These are phyloP conservation scores for Cyberlindnera galapagoensis DNA, from an alignment of 805 yeast species.

Conservation along the genomic window DNA sequence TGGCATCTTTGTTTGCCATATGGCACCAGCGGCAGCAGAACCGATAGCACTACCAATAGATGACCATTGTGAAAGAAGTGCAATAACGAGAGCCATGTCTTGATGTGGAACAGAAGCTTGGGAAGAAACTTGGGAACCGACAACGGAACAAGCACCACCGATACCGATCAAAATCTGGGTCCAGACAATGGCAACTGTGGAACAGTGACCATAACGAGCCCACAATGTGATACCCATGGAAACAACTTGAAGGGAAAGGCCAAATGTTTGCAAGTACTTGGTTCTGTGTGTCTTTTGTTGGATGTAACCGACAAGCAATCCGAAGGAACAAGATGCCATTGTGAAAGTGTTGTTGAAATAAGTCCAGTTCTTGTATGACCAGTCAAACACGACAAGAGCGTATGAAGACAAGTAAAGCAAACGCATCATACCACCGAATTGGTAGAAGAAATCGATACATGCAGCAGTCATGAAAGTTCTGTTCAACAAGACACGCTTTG, in stretches of 20 bases:
- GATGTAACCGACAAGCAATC: slow-evolving; percentile 30
- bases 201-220: slow-evolving; percentile 20
- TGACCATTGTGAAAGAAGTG: slow-evolving; percentile 29
- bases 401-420: slow-evolving; percentile 30
- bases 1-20: slow-evolving; percentile 30
- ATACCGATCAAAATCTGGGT: slow-evolving; percentile 31
- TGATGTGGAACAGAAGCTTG: slow-evolving; percentile 38
- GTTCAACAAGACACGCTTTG: slow-evolving; percentile 30
- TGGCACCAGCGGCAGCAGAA: slow-evolving; percentile 33
- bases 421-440: slow-evolving; percentile 26
- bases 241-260: slow-evolving; percentile 28
- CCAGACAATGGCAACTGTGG: slow-evolving; percentile 25
- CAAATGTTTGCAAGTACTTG: slow-evolving; percentile 30
- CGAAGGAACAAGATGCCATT: slow-evolving; percentile 32
- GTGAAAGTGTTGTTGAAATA: slow-evolving; percentile 33
- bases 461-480: slow-evolving; percentile 32
- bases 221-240: slow-evolving; percentile 28
- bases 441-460: slow-evolving; percentile 28
- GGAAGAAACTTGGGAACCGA: slow-evolving; percentile 31
- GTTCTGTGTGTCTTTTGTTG: slow-evolving; percentile 31
- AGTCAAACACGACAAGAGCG: slow-evolving; percentile 26
- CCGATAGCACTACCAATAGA: slow-evolving; percentile 35
- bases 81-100: slow-evolving; percentile 34
- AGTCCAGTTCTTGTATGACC: slow-evolving; percentile 29
- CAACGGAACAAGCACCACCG: slow-evolving; percentile 33